Base-by-base conservation (phyloP, 768 basidiomycete genomes). In the Daedaleopsis nitida region DNA sequence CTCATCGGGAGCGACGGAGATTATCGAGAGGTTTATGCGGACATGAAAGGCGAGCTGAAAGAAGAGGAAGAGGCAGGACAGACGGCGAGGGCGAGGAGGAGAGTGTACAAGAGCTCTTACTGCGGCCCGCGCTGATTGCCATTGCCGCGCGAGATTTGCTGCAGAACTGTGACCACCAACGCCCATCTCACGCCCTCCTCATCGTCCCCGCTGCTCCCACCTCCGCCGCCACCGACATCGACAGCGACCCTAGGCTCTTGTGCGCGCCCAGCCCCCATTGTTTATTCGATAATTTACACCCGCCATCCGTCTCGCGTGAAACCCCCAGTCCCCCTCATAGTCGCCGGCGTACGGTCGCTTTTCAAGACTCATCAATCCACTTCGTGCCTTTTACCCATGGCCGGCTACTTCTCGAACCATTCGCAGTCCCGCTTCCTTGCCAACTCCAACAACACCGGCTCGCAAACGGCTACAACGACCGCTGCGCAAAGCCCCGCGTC, bases 331-430 rank as follows among this genome's bases (percentile, higher is more conserved):
- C 57, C 39, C n/a, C 11, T 32, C 44, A 11, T 11, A 32, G 34
- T 55, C 27, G 38, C 49, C 32, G 14, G 57, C 39, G 27, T 32
- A 32, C 52, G 52, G 52, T 50, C 44, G 19, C 43, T 51, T 53
- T 43, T 57, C 27, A 7, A 32, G 16, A 53, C 16, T 51, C 23
- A 27, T 8, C 43, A 12, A 21, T 19, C 32, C 13, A 19, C 23
- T 11, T 39, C 37, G 57, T 32, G 7, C 7, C 27, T 7, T 32
- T 7, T 32, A 32, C 52, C 63, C 39, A 72, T 72, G 71, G 71
- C 71, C 72, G 84, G 81, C 75, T 92, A 91, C 79, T 92, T 91
- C 77, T 92, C 90, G 44, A 93, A 92, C 76, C 88, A 91, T 71
- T 88, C 90, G 51, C 81, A 81, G 66, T 84, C 86, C 55, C 85